These are phyloP conservation scores for Saccharomycopsis capsularis DNA, from an alignment of 805 yeast species.

Conservation along the genomic window DNA sequence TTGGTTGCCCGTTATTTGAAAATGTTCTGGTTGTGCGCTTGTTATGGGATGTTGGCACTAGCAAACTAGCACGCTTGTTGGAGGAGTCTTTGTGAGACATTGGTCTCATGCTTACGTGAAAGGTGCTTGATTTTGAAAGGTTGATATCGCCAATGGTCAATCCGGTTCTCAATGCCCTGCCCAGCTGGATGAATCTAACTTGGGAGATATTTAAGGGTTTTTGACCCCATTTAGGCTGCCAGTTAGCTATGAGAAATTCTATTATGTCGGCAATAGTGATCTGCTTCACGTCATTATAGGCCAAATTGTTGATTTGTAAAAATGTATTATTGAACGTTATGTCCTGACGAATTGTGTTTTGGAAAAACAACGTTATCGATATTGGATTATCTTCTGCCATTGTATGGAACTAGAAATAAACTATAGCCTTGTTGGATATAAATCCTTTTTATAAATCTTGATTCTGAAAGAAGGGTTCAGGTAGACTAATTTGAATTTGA, in stretches of 20 bases:
- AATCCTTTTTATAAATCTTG: no score
- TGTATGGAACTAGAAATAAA: no score
- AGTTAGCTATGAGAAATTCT: slow-evolving; percentile 15
- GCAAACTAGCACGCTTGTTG: slow-evolving; percentile 17
- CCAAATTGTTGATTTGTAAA: slow-evolving; percentile 15
- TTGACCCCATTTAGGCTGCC: slow-evolving; percentile 22
- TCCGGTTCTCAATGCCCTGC: slow-evolving; percentile 14
- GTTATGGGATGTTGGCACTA: slow-evolving; percentile 18
- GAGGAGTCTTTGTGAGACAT: slow-evolving; percentile 8
- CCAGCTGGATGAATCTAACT: slow-evolving; percentile 14
- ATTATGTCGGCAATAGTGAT: slow-evolving; percentile 16
- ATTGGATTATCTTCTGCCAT: slow-evolving; percentile 7
- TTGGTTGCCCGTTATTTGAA: not conserved
- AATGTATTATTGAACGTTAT: slow-evolving; percentile 20
- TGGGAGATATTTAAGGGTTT: slow-evolving; percentile 16
- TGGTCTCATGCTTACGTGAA: slow-evolving; percentile 12
- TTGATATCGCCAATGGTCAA: slow-evolving; percentile 11
- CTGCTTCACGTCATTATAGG: slow-evolving; percentile 6
- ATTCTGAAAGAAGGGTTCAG: no score
- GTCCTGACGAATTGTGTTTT: slow-evolving; percentile 11
- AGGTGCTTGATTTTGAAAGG: slow-evolving; percentile 1
- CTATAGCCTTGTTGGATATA: no score
- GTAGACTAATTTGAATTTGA: no score
- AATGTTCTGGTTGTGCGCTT: slow-evolving; percentile 6
- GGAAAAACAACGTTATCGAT: slow-evolving; percentile 11